These are phyloP conservation scores for Cerioporus squamosus DNA, from an alignment of 1,284 basidiomycete genomes.

Conservation along the genomic window DNA sequence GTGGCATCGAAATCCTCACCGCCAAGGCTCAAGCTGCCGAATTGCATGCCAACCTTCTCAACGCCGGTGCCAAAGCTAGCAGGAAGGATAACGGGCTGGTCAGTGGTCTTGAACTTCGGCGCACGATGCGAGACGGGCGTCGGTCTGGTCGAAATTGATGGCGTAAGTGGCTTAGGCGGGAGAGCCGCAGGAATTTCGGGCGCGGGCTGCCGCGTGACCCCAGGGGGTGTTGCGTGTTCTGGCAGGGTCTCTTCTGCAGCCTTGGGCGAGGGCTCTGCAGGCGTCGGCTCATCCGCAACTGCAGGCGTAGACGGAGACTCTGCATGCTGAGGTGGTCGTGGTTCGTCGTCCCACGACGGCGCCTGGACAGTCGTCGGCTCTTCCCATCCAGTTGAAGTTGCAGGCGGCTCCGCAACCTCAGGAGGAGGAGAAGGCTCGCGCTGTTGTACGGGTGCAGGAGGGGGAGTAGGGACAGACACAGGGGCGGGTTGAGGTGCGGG, in stretches of 20 bases:
- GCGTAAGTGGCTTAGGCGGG: slow-evolving; percentile 40
- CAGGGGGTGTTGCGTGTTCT: slow-evolving; percentile 34
- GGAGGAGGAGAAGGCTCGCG: slow-evolving; percentile 34
- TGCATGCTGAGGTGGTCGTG: slow-evolving; percentile 29
- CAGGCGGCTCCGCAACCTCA: slow-evolving; percentile 36
- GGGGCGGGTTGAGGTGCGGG: slow-evolving; percentile 37
- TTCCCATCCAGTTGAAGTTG: slow-evolving; percentile 57
- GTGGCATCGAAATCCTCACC: slow-evolving; percentile 61
- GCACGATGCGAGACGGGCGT: slow-evolving; percentile 55
- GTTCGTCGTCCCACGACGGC: slow-evolving; percentile 78
- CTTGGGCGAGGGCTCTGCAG: slow-evolving; percentile 27
- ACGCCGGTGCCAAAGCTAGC: slow-evolving; percentile 57
- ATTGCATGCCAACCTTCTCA: slow-evolving; percentile 84
- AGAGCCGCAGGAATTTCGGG: slow-evolving; percentile 36
- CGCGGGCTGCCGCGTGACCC: slow-evolving; percentile 31
- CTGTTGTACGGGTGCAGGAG: slow-evolving; percentile 34
- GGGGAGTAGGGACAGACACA: slow-evolving; percentile 30
- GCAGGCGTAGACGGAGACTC: slow-evolving; percentile 21
- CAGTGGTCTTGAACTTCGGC: slow-evolving; percentile 67
- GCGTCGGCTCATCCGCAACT: slow-evolving; percentile 37
- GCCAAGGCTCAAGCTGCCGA: slow-evolving; percentile 75
- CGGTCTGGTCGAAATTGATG: slow-evolving; percentile 46
- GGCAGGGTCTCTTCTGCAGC: slow-evolving; percentile 39
- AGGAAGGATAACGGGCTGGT: slow-evolving; percentile 80
- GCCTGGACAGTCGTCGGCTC: slow-evolving; percentile 75